A percentile compares a stretch with the other conserved stretches of the same genome.
Conservation (phyloP, 768 basidiomycete genomes). For the Pleurotus salmoneostramineus region DNA sequence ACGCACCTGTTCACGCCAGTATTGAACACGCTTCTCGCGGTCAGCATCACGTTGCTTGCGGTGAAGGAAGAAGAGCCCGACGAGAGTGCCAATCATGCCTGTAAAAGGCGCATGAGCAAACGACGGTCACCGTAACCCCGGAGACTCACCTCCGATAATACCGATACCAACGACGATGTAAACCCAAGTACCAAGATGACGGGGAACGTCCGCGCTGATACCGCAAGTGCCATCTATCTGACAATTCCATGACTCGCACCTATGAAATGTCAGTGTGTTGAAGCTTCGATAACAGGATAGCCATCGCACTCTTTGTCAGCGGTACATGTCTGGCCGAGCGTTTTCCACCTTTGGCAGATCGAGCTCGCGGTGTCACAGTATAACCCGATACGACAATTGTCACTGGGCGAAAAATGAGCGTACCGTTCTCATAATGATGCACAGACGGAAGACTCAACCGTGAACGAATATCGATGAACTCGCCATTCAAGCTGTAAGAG, state of each 20-base stretch:
- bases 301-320: constrained; percentile 45
- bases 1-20: constrained; percentile 83
- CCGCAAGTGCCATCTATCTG: constrained; percentile 59
- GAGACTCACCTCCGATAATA: constrained; percentile 63
- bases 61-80: constrained; percentile 68
- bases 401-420: constrained; percentile 31
- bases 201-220: constrained; percentile 50
- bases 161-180: constrained; percentile 69
- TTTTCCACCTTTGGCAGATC: constrained; percentile 58
- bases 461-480: constrained; percentile 78
- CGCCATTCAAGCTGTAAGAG: constrained; percentile 52
- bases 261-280: constrained; percentile 19
- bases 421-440: not conserved
- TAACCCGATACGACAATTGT: constrained; percentile 66
- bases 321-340: constrained; percentile 52
- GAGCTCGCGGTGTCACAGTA: constrained; percentile 69
- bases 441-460: constrained; percentile 40
- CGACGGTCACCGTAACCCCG: not conserved
- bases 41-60: constrained; percentile 69
- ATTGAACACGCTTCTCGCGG: constrained; percentile 80
- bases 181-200: constrained; percentile 62
- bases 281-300: not conserved
- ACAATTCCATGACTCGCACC: constrained; percentile 80
- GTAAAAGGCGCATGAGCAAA: not conserved
- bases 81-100: constrained; percentile 76